Conservation (phyloP, 257 asterid genomes). For the Agastache rugosa region DNA sequence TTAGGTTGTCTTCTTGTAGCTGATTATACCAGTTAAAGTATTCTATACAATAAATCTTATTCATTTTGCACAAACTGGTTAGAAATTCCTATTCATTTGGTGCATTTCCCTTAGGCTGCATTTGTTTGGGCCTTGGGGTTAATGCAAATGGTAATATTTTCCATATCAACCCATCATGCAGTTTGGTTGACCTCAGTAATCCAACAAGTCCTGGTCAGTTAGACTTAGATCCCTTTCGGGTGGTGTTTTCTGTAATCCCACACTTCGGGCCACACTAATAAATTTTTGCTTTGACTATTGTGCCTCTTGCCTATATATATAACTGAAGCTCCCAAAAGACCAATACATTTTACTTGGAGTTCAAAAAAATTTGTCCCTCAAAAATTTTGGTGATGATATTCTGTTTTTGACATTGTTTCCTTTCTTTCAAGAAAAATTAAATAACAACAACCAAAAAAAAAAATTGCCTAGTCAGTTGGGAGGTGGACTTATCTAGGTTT, state of each 20-base stretch:
- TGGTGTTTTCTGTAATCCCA: not conserved
- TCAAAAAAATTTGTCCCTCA: too few species aligned
- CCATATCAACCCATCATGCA: not conserved
- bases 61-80: conserved; percentile 24
- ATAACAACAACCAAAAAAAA: too few species aligned
- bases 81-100: conserved; percentile 16
- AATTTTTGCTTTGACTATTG: too few species aligned
- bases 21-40: conserved; percentile 19
- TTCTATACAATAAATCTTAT: not conserved
- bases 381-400: too few species aligned
- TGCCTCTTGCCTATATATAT: too few species aligned
- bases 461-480: not conserved
- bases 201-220: not conserved
- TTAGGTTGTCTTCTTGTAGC: conserved; percentile 16
- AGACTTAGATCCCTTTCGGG: not conserved
- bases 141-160: not conserved
- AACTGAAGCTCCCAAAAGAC: too few species aligned
- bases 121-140: not conserved
- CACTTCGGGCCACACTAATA: not conserved
- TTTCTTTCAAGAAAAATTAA: not conserved
- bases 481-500: not conserved
- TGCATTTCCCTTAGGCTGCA: not conserved
- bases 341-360: too few species aligned
- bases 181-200: not conserved
- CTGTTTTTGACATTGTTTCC: not conserved